These are phyloP conservation scores for Pichia sp. DNA, from an alignment of 1,139 yeast species.

Conservation along the genomic window DNA sequence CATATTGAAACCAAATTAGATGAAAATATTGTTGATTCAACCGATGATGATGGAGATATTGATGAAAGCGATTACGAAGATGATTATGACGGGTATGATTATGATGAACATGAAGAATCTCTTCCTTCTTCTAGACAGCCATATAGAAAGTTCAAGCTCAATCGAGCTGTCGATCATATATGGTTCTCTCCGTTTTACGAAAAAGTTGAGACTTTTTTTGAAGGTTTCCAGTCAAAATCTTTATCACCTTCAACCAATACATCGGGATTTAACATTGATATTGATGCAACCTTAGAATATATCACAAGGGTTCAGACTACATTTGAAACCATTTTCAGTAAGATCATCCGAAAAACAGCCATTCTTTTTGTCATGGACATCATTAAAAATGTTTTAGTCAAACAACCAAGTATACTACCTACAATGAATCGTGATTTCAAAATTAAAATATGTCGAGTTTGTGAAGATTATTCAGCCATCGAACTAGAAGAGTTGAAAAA, in stretches of 20 bases:
- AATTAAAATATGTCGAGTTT: conserved; percentile 5
- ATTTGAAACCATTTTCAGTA: too few relatives aligned
- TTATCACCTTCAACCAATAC: too few relatives aligned
- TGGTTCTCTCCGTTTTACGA: neutral
- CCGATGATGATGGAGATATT: neutral
- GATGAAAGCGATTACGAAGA: neutral
- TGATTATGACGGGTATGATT: neutral
- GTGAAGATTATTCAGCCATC: conserved; percentile 4
- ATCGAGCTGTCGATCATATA: neutral
- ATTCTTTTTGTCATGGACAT: conserved; percentile 4
- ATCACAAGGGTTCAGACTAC: too few relatives aligned
- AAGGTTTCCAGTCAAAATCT: too few relatives aligned
- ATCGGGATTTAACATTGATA: too few relatives aligned
- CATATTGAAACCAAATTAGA: neutral
- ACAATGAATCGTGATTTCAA: neutral
- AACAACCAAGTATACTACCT: conserved; percentile 6
- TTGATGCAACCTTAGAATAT: too few relatives aligned
- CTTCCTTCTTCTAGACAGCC: neutral
- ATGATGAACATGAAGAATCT: neutral
- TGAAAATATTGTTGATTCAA: neutral
- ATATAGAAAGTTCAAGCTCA: neutral
- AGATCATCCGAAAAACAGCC: conserved; percentile 1
- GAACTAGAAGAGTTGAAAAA: conserved; percentile 1
- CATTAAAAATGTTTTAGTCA: conserved; percentile 6
- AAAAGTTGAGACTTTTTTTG: too few relatives aligned